Percentiles rank a stretch among this genome's conserved stretches.
Evolutionary conservation across 1,139 yeast genomes (phyloP).

Genomic region (Taphrina pruni): DNA sequence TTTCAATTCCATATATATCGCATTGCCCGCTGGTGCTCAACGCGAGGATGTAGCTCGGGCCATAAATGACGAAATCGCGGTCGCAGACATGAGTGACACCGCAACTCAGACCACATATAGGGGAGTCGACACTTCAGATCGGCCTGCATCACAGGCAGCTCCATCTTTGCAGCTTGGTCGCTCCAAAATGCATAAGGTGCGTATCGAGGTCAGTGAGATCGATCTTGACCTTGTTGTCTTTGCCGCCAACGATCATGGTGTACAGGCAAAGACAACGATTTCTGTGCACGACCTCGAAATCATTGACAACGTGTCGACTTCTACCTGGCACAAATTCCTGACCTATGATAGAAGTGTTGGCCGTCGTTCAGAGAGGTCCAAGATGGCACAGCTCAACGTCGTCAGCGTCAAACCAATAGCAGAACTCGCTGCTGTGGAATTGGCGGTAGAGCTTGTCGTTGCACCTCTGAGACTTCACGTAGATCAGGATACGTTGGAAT

Average conservation of each 20-base stretch:
- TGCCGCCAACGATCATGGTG: constrained; percentile 55
- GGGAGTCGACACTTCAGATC: background rate
- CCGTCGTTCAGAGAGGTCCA: constrained; percentile 68
- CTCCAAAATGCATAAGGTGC: constrained; percentile 67
- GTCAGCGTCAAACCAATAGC: constrained; percentile 71
- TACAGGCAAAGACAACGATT: constrained; percentile 58
- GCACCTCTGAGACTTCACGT: constrained; percentile 81
- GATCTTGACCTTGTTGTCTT: constrained; percentile 58
- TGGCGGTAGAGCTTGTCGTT: constrained; percentile 61
- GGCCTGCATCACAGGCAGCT: background rate
- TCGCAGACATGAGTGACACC: constrained; percentile 50
- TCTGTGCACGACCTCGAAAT: constrained; percentile 64
- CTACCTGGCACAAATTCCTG: constrained; percentile 88
- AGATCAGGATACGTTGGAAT: constrained; percentile 92
- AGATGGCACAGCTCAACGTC: constrained; percentile 64
- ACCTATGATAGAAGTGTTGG: constrained; percentile 72
- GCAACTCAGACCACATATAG: constrained; percentile 45
- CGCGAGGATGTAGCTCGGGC: constrained; percentile 32
- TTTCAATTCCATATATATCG: constrained; percentile 74
- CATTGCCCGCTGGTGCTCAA: constrained; percentile 55
- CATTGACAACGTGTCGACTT: constrained; percentile 79
- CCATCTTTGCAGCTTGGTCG: constrained; percentile 62
- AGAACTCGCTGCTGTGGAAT: constrained; percentile 70
- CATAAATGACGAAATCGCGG: constrained; percentile 44
- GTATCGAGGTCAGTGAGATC: constrained; percentile 63